These are phyloP conservation scores for Aspergillus sp. DNA, from an alignment of 2,329 filamentous ascomycete species.

Conservation along the genomic window DNA sequence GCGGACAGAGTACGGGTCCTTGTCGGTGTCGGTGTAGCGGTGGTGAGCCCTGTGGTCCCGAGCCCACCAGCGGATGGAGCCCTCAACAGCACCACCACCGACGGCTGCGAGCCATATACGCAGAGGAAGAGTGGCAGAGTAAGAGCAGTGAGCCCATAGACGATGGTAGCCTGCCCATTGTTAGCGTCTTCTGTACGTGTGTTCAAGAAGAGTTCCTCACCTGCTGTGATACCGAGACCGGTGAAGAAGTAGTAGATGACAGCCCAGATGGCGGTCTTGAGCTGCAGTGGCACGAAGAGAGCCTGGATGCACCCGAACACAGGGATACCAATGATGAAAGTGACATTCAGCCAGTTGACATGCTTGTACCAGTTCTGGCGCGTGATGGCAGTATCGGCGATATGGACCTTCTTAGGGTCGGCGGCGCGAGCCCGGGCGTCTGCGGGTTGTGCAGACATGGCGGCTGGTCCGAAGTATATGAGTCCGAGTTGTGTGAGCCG, in stretches of 20 bases:
- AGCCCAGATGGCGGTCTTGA: slow-evolving; percentile 74
- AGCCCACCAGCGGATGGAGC: slow-evolving; percentile 88
- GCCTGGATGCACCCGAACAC: slow-evolving; percentile 72
- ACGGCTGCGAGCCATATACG: slow-evolving; percentile 81
- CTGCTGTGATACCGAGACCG: slow-evolving; percentile 77
- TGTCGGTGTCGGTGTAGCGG: slow-evolving; percentile 89
- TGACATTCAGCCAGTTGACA: slow-evolving; percentile 90
- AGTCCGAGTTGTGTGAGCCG: not conserved
- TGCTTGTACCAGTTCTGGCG: slow-evolving; percentile 87
- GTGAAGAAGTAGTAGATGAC: slow-evolving; percentile 83
- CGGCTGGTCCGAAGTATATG: slow-evolving; percentile 16
- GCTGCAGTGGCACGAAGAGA: slow-evolving; percentile 75
- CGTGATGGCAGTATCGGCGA: slow-evolving; percentile 81
- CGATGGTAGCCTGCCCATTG: slow-evolving; percentile 68
- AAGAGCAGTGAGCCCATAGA: slow-evolving; percentile 84
- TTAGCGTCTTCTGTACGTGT: slow-evolving; percentile 13
- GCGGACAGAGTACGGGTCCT: slow-evolving; percentile 88
- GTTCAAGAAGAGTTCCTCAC: slow-evolving; percentile 48
- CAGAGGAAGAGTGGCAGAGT: slow-evolving; percentile 75
- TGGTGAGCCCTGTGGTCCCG: slow-evolving; percentile 86
- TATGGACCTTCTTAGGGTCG: slow-evolving; percentile 75
- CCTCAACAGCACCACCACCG: slow-evolving; percentile 81
- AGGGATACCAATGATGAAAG: slow-evolving; percentile 78
- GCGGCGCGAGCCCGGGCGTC: slow-evolving; percentile 40
- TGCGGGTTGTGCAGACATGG: slow-evolving; percentile 43